These are phyloP conservation scores for Fibroporia radiculosa DNA, from an alignment of 768 basidiomycete species.

Conservation along the genomic window DNA sequence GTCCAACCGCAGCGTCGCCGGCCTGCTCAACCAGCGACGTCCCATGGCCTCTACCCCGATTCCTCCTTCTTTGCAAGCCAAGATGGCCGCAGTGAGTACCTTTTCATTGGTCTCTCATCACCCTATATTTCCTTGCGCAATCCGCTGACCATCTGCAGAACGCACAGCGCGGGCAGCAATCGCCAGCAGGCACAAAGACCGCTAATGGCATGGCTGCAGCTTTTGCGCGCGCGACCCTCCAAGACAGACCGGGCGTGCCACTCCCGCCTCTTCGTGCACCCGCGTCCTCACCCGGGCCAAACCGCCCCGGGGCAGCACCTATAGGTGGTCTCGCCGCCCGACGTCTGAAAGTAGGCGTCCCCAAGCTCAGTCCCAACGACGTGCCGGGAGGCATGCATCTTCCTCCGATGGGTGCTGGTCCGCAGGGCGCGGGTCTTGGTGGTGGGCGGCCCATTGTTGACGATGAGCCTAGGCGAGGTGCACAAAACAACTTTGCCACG, in stretches of 20 bases:
- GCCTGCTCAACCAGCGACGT: conserved; percentile 38
- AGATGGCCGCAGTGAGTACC: conserved; percentile 78
- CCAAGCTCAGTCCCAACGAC: conserved; percentile 37
- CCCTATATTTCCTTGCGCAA: conserved; percentile 13
- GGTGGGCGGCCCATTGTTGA: conserved; percentile 52
- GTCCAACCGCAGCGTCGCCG: conserved; percentile 21
- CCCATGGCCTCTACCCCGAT: conserved; percentile 53
- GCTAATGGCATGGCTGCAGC: conserved; percentile 35
- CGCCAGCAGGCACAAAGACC: conserved; percentile 24
- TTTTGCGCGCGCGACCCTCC: conserved; percentile 30
- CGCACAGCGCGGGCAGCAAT: conserved; percentile 32
- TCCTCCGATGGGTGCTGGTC: conserved; percentile 40
- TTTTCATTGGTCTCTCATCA: neutral
- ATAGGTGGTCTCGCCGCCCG: conserved; percentile 21
- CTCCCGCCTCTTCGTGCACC: conserved; percentile 20
- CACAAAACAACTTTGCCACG: conserved; percentile 42
- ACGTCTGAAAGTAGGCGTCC: conserved; percentile 10
- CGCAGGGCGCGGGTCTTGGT: conserved; percentile 62
- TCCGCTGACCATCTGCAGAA: conserved; percentile 27
- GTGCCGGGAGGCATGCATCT: conserved; percentile 35
- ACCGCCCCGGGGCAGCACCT: conserved; percentile 8
- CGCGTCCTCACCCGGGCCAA: conserved; percentile 18
- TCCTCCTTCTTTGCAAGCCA: conserved; percentile 84
- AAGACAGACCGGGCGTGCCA: conserved; percentile 1
- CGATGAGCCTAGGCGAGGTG: conserved; percentile 25